Conservation (phyloP, 257 asterid genomes). For the Cordia subcordata region DNA sequence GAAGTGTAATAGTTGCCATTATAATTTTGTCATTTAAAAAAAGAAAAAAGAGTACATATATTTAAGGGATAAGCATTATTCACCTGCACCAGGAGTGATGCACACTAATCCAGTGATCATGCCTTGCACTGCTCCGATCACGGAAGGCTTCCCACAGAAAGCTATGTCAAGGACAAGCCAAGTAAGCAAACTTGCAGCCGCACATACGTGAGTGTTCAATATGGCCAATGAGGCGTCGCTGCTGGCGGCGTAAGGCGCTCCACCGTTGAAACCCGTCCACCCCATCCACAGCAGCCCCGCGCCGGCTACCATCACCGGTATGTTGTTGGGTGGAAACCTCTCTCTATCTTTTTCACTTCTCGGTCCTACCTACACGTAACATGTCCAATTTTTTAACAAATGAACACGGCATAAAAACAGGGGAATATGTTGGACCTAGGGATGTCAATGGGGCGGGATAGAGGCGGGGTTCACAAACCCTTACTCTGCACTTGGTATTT, state of each 20-base stretch:
- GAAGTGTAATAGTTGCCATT: too few relatives aligned
- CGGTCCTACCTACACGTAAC: constrained; percentile 44
- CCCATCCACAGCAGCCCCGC: constrained; percentile 64
- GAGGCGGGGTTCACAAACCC: too few relatives aligned
- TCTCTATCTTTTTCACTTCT: constrained; percentile 36
- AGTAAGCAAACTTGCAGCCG: constrained; percentile 50
- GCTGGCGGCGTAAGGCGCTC: constrained; percentile 50
- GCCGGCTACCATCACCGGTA: constrained; percentile 45
- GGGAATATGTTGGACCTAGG: too few relatives aligned
- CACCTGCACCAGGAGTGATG: constrained; percentile 58
- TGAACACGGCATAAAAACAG: too few relatives aligned
- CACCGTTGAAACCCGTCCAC: constrained; percentile 68
- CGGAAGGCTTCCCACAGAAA: constrained; percentile 44
- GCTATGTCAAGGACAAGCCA: constrained; percentile 44
- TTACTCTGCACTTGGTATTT: too few relatives aligned
- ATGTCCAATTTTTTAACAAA: too few relatives aligned
- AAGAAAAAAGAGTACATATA: neutral
- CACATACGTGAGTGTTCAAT: constrained; percentile 52
- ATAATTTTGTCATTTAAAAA: neutral
- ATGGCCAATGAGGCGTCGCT: constrained; percentile 38
- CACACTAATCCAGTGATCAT: constrained; percentile 54
- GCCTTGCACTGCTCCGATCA: constrained; percentile 46
- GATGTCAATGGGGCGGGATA: too few relatives aligned
- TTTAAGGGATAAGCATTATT: too few relatives aligned
- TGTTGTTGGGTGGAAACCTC: constrained; percentile 40